Evolutionary conservation across 1,139 yeast species (phyloP).

Genomic region (Hansenula lynferdii): DNA sequence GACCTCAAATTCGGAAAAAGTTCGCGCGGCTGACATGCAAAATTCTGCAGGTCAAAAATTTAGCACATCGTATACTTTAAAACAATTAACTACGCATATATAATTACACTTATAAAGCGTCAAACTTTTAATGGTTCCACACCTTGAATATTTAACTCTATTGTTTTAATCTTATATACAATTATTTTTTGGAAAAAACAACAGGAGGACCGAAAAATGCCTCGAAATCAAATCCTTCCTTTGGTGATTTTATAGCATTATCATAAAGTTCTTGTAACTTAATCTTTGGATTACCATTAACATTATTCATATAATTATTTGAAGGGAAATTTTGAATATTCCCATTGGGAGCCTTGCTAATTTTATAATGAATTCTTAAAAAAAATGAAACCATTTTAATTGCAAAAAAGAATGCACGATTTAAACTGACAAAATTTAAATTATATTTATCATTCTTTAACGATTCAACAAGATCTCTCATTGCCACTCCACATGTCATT

Average conservation of each 20-base stretch:
- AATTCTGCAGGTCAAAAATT: too few relatives aligned
- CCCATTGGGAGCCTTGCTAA: neutral
- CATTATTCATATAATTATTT: neutral
- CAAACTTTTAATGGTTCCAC: too few relatives aligned
- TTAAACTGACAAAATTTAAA: neutral
- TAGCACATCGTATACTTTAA: too few relatives aligned
- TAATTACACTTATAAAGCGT: too few relatives aligned
- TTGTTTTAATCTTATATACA: too few relatives aligned
- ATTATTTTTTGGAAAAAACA: neutral
- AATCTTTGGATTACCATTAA: neutral
- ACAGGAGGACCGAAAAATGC: neutral
- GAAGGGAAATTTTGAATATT: too few relatives aligned
- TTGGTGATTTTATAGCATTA: neutral
- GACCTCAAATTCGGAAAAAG: too few relatives aligned
- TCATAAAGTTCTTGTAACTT: neutral
- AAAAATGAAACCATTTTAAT: neutral
- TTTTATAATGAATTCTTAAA: neutral
- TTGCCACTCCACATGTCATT: neutral
- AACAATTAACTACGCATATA: too few relatives aligned
- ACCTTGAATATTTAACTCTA: too few relatives aligned
- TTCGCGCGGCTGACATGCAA: too few relatives aligned
- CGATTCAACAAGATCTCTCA: neutral
- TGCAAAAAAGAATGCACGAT: conserved; percentile 1
- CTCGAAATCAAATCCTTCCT: neutral
- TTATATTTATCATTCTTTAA: neutral